Base-by-base conservation (phyloP, 805 yeast species). In the Clavispora santaluciae region DNA sequence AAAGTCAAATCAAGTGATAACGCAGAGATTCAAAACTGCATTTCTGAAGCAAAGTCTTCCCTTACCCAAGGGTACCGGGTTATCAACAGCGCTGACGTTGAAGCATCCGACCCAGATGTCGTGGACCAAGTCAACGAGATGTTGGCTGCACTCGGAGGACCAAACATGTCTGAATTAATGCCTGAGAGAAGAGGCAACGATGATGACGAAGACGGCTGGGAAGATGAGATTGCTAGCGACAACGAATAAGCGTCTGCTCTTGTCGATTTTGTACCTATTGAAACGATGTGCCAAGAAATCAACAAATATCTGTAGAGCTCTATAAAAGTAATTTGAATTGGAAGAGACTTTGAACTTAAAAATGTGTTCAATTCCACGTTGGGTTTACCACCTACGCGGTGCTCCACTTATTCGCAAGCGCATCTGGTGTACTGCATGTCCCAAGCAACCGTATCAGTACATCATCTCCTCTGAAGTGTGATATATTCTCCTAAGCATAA, bases 101-200 rank as follows among this genome's bases (percentile, higher is more conserved):
- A 57, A 21, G 79, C 75, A 8, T 65, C 77, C 12, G 85, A 83
- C 40, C 72, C 71, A 6, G 95, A 85, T 55, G 57, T 88, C 42
- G 58, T 63, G 6, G 67, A 64, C 10, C 85, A 84, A 38, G 74
- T 83, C 1, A 56, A 60, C 20, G 72, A 61, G 9, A 57, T 84
- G 46, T 61, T 81, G 42, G 48, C 60, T 4, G 76, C 72, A 43
- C 60, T 85, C 28, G 95, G 91, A 2, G 89, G 87, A 9, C 77
- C 78, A 2, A 52, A 70, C 18, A 62, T 69, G 78, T 64, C 61
- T 72, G 70, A 31, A 57, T 55, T 28, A 57, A 58, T 37, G 70
- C 74, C 72, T 12, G 59, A 55, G 46, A 59, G 53, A 56, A 43
- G 46, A 16, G 46, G 41, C 38, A 65, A 49, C 37, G 53, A 45